Conservation (phyloP, 352 stramenopile genomes). For the Blastocystis sp. region DNA sequence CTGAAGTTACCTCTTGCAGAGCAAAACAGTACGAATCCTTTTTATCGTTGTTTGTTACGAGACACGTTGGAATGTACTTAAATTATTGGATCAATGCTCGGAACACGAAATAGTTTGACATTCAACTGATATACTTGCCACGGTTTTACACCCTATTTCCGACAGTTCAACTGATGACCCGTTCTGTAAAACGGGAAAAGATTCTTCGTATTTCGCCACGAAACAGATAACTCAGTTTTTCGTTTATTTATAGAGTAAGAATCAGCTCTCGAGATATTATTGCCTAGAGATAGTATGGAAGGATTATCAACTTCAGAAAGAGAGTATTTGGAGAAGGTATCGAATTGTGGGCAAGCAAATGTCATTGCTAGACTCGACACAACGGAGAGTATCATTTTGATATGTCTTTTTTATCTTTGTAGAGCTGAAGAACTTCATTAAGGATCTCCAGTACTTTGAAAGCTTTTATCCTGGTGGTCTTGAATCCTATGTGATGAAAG, state of each 20-base stretch:
- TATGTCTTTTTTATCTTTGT: not conserved
- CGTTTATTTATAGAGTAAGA: not conserved
- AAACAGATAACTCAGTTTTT: not conserved
- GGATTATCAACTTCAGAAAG: not conserved
- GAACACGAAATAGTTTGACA: no score
- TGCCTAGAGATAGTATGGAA: not conserved
- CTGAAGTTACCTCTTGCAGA: not conserved
- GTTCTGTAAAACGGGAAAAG: no score
- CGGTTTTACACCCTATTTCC: no score
- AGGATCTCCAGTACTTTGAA: slow-evolving; percentile 69
- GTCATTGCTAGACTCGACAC: slow-evolving; percentile 11
- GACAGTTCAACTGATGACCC: no score
- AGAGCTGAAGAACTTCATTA: slow-evolving; percentile 24
- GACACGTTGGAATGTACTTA: not conserved
- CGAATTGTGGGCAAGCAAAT: not conserved
- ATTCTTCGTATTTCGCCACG: no score
- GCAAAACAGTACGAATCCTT: not conserved
- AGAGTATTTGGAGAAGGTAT: not conserved
- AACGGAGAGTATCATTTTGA: not conserved
- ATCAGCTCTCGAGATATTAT: not conserved
- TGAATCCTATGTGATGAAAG: slow-evolving; percentile 74
- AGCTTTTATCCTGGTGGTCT: slow-evolving; percentile 74
- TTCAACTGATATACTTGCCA: no score
- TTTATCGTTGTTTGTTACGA: not conserved
- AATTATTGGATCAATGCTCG: no score